These are phyloP conservation scores for Cystobasidium sp. DNA, from an alignment of 1,284 basidiomycete species.

Conservation along the genomic window DNA sequence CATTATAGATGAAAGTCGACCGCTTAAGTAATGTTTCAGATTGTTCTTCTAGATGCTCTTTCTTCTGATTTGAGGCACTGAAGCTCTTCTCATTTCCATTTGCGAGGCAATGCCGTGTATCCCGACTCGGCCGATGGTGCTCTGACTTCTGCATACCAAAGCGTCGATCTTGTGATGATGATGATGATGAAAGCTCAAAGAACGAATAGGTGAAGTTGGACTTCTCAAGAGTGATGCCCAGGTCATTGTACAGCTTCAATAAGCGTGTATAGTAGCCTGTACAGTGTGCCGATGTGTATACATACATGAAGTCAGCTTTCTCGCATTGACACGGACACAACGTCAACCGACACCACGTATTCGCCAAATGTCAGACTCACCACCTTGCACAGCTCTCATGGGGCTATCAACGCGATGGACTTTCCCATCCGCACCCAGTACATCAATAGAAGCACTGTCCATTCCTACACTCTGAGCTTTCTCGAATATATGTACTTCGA, in stretches of 20 bases:
- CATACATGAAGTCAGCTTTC: too few relatives aligned
- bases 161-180: too few relatives aligned
- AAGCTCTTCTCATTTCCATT: background rate
- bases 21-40: conserved; percentile 52
- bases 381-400: conserved; percentile 77
- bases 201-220: conserved; percentile 72
- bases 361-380: conserved; percentile 56
- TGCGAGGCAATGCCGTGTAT: background rate
- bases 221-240: conserved; percentile 64
- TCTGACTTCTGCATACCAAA: too few relatives aligned
- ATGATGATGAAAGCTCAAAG: conserved; percentile 49
- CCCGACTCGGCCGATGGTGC: background rate
- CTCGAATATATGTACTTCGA: conserved; percentile 72
- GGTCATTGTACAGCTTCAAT: conserved; percentile 66
- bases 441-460: conserved; percentile 37
- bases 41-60: background rate
- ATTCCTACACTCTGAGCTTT: conserved; percentile 61
- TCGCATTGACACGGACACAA: too few relatives aligned
- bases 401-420: conserved; percentile 67
- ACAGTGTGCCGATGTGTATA: too few relatives aligned
- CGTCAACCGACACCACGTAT: too few relatives aligned
- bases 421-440: conserved; percentile 58
- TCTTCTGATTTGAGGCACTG: background rate
- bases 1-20: conserved; percentile 69
- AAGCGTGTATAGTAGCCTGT: conserved; percentile 72